These are phyloP conservation scores for Medakamo hakoo DNA, from an alignment of 139 green algal genomes.

Conservation along the genomic window DNA sequence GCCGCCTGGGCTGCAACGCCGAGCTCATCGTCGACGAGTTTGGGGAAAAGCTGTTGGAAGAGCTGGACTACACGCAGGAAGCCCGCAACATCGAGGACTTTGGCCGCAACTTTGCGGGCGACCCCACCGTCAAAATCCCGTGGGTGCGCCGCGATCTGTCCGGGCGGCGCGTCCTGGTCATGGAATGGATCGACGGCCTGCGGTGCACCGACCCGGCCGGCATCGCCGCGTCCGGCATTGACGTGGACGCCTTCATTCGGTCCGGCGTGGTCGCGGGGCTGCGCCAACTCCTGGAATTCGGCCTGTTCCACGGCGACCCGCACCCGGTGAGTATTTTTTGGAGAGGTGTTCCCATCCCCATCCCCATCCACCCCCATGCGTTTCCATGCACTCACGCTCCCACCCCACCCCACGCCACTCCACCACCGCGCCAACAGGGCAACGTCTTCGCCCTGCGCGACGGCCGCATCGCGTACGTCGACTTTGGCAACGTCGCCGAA, in stretches of 20 bases:
- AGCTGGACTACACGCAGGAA: slow-evolving; percentile 96
- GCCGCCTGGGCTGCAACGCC: slow-evolving; percentile 83
- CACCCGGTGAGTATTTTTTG: slow-evolving; percentile 53
- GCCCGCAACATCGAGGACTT: slow-evolving; percentile 93
- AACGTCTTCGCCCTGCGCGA: slow-evolving; percentile 97
- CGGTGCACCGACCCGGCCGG: slow-evolving; percentile 52
- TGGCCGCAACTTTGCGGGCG: slow-evolving; percentile 71
- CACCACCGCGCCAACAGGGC: too few relatives aligned
- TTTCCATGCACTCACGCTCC: too few relatives aligned
- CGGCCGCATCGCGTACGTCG: slow-evolving; percentile 97
- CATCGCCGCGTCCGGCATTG: slow-evolving; percentile 34
- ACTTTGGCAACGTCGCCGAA: slow-evolving; percentile 99
- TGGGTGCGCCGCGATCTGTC: slow-evolving; percentile 72
- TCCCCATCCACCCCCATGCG: too few relatives aligned
- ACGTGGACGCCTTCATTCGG: slow-evolving; percentile 77
- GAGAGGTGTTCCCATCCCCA: too few relatives aligned
- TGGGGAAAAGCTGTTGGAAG: slow-evolving; percentile 96
- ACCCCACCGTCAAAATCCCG: slow-evolving; percentile 95
- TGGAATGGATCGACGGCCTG: slow-evolving; percentile 99
- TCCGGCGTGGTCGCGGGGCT: slow-evolving; percentile 82
- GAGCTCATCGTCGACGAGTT: slow-evolving; percentile 99
- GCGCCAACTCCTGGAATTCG: slow-evolving; percentile 96
- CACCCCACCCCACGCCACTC: too few relatives aligned
- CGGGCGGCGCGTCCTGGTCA: slow-evolving; percentile 60
- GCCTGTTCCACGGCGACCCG: slow-evolving; percentile 95